Evolutionary conservation across 2,329 filamentous ascomycete species (phyloP), one percentile per base, ranked within the genome.

Genomic region (Venturia pyrina): DNA sequence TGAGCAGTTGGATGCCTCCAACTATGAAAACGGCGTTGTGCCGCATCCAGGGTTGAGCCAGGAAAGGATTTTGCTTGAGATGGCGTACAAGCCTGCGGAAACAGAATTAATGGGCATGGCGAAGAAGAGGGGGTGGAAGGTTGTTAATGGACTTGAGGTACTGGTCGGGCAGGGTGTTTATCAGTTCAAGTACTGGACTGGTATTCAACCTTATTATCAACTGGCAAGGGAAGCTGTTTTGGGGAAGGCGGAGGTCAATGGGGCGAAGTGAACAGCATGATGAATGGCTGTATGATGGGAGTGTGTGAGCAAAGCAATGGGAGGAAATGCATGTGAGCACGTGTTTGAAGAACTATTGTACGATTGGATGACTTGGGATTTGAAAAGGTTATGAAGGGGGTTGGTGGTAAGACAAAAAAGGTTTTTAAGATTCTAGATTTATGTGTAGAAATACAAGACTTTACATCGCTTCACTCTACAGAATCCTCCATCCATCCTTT

Each of bases 81-180:
- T 99, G 93, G 93, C 95, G 1, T 99, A 99, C 77, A 96, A 93
- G 77, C 95, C 95, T 24, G 81, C 84, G 0, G 83, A 90, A 64
- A 99, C 95, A 5, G 85, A 88, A 8, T 77, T 96, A 70, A 97
- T 98, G 87, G 84, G 89, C 74, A 79, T 97, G 73, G 93, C 93
- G 2, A 82, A 87, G 71, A 84, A 89, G 70, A 84, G 85, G 15
- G 88, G 88, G 3, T 99, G 95, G 95, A 83, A 79, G 66, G 91
- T 89, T 1, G 88, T 98, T 68, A 88, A 91, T 8, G 95, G 95
- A 0, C 77, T 97, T 48, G 95, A 99, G 76, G 92, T 95, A 40
- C 81, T 99, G 65, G 87, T 92, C 68, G 91, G 90, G 5, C 95
- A 99, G 77, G 95, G 85, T 0, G 79, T 87, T 60, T 90, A 93